phyloP scores from a whole-genome alignment of 2,329 filamentous ascomycete species.

The Zymoseptoria passerinii region DNA sequence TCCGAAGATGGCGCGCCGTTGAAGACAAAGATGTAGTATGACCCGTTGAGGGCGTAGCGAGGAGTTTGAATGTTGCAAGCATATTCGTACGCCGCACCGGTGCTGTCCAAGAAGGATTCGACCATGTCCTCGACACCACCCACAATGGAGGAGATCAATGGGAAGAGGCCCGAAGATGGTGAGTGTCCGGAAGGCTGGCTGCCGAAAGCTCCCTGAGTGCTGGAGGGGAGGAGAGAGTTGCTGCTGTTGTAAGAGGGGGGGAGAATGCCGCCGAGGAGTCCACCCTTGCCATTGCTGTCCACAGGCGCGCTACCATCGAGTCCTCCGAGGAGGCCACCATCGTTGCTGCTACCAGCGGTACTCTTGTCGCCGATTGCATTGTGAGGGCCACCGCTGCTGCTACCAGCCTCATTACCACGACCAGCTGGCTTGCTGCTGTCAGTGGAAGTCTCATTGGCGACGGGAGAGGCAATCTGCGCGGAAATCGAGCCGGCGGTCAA shows the following conservation, averaged over 20 bases:
- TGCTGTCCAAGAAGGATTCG: conserved; percentile 23
- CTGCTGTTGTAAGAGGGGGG: background rate
- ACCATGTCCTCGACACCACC: background rate
- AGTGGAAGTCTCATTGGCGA: background rate
- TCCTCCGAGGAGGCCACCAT: background rate
- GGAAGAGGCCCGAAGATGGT: background rate
- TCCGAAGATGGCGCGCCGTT: conserved; percentile 41
- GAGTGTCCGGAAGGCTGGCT: background rate
- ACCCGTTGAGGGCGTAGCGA: conserved; percentile 50
- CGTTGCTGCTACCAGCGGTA: background rate
- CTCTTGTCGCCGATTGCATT: background rate
- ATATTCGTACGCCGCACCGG: conserved; percentile 51
- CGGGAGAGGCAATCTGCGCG: background rate
- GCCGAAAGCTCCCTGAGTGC: background rate
- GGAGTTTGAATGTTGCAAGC: conserved; percentile 55
- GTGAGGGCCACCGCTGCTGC: background rate
- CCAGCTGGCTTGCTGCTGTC: background rate
- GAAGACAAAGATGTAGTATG: conserved; percentile 60
- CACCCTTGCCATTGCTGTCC: background rate
- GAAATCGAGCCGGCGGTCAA: conserved; percentile 22
- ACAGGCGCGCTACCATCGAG: background rate
- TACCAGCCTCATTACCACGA: background rate
- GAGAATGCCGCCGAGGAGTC: background rate
- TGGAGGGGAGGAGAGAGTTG: background rate
- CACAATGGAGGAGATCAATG: background rate